Evolutionary conservation across 768 basidiomycete species (phyloP), one percentile per base, ranked within the genome.

Genomic region (Dioszegia hungarica): DNA sequence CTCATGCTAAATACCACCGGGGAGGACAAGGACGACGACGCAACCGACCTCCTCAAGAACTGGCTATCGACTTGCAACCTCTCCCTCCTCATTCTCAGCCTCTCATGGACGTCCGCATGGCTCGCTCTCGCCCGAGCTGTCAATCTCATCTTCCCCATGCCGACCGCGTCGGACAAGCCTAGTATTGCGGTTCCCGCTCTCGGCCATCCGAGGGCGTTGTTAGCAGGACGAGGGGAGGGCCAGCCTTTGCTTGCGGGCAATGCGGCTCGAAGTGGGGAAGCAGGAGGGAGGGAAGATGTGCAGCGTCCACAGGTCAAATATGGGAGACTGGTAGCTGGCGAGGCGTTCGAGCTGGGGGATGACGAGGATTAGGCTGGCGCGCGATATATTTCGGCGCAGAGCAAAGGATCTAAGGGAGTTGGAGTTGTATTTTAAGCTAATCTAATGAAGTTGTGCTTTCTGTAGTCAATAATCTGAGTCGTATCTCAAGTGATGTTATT

Each of bases 291-390:
- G 19, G 54, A 25, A 12, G 20, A 34, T 8, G 53, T 34, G 20
- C 36, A 40, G 36, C 47, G 64, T 36, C 64, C 64, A 3, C 62
- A 69, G 37, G 54, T 66, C 17, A 60, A 62, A 37, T 72, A 61
- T 58, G 62, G 67, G 15, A 58, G 70, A 39, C 57, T 72, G 3
- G 63, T 64, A 9, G 70, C 70, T 54, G 67, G 67, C 1, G 67
- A 67, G 43, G 70, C 64, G 25, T 72, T 69, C 47, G 70, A 72
- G 38, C 47, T 72, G 45, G 68, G 67, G 12, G 67, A 63, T 20
- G 67, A 63, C 14, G 67, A 68, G 14, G 68, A 66, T 19, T 49
- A 58, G 19, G 54, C 49, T 28, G 52, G 31, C 19, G 50, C 2
- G 11, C 17, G 17, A 19, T 52, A 19, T 37, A 10, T 9, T 14